Base-by-base conservation (phyloP, 148 eudicot species). In the Pouteria glomerata region DNA sequence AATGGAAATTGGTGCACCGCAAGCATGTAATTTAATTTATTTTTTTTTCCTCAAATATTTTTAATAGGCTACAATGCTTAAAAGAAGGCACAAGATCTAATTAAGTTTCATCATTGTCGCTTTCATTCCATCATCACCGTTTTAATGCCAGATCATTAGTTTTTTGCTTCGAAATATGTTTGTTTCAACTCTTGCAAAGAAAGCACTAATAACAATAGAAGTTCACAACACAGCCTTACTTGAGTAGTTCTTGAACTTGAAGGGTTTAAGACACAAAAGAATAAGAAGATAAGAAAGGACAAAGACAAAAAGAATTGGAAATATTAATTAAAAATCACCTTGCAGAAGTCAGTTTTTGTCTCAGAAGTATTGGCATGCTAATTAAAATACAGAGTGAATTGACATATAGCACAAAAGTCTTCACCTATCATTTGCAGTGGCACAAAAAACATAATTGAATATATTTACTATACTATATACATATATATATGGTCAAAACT, bases 401-500 rank as follows among this genome's bases (percentile, higher is more conserved):
- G 44, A 1, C 13, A 27, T 14, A 30, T 39, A 39, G 44, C 44
- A 39, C 44, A 39, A 39, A 39, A 39, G 44, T 39, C 5, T 39
- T 10, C 44, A 39, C 10, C 44, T 10, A 4, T 39, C 44, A 39
- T 39, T 39, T 52, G 52, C 47, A 52, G 6, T 6, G 33, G 48
- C 47, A 16, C 11, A 53, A 23, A 33, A 41, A 53, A 19, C 13
- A n/a, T 21, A 48, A 42, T 3, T 41, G 6, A 27, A 70, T 8
- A 14, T 1, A 59, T 8, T 26, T 19, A 59, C 10, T 14, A 52
- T 30, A 51, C 0, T 11, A 27, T 57, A 8, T 60, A 16, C 16
- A n/a, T 8, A 6, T 1, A 26, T 8, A 44, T 6, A 31, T 8
- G 29, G 4, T 7, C 27, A 42, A 50, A 75, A 71, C 86, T 78